Evolutionary conservation across 2,329 filamentous ascomycete species (phyloP), one percentile per base, ranked within the genome.

Genomic region (Penicillium sumatraense): DNA sequence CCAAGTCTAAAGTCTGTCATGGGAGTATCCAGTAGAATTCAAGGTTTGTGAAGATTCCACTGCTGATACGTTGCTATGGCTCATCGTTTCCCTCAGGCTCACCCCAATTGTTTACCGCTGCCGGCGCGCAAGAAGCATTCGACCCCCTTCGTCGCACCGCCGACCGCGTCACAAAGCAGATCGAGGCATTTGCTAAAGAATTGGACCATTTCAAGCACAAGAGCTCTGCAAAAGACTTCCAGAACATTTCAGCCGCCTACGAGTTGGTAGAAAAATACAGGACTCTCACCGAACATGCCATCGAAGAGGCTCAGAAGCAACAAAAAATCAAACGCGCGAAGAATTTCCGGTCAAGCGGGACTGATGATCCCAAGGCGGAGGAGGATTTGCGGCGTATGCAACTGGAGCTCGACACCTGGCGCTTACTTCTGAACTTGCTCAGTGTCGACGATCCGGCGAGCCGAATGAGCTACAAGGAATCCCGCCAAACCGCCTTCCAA

Each of bases 361-460:
- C 57, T 10, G 51, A 61, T n/a, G 63, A 69, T 46, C 35, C 62
- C 10, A 70, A 71, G 49, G 58, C 56, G 3, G 62, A 69, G 14
- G 68, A 72, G 49, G 72, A 75, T 20, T 53, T 72, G 38, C 80
- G 83, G 67, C 83, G 85, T 53, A 89, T 91, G 81, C 87, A 96
- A 72, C 83, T 89, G 60, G 95, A 99, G 74, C 86, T 87, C 36
- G 91, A 96, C 66, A 95, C 92, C 0, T 99, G 95, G 95, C 88
- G 96, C 68, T 80, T 98, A 24, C 78, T 98, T 55, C 83, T 86
- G 46, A 84, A 90, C 35, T 80, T 96, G 57, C 82, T 96, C 49
- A 86, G 88, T 10, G 74, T 91, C 60, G 84, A 90, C 65, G 88
- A 91, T 68, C 77, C 81, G 31, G 65, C 80, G 62, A 76, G 77